Evolutionary conservation across 768 basidiomycete species (phyloP), one percentile per base, ranked within the genome.

Genomic region (Flagelloscypha sp.): DNA sequence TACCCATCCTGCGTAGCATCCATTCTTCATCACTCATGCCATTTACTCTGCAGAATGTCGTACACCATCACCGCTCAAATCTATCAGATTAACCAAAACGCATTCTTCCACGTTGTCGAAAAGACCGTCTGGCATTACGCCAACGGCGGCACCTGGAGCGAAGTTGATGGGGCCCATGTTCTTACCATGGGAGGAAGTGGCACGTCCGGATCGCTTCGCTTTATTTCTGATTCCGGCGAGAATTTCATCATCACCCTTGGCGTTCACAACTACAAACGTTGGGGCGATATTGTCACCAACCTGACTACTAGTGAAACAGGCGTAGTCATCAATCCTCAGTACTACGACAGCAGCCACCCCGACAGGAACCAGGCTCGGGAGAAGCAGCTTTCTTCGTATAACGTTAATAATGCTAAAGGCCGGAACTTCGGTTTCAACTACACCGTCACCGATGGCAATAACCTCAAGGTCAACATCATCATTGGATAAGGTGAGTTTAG

Each of bases 181-280:
- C 56, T 68, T 41, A 53, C 24, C 32, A 63, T 62, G 53, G 49
- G 45, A 21, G 56, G 53, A 4, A 66, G 63, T 38, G 65, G 62
- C 27, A 65, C 61, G 0, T 65, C 61, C 10, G 61, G 66, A 7
- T 48, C 49, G 5, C 33, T 68, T 12, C 60, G 59, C 36, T 53
- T 65, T 46, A 21, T 24, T 20, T 42, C 47, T 6, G 48, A 51
- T 29, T 46, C 32, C 7, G 55, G 48, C 37, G 61, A 64, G 34
- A 37, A 30, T 8, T 55, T 61, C 52, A 33, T 61, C 18, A 42
- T 59, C 42, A 50, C 51, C 11, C 24, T 66, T 16, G 65, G 68
- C 1, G 50, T 65, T 17, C 56, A 67, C 52, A 59, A 59, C 50
- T 53, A 57, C 48, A 55, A 53, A 40, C 46, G 53, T 5, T 66